Evolutionary conservation across 2,329 filamentous ascomycete genomes (phyloP).

Genomic region (Fusarium mundagurra): DNA sequence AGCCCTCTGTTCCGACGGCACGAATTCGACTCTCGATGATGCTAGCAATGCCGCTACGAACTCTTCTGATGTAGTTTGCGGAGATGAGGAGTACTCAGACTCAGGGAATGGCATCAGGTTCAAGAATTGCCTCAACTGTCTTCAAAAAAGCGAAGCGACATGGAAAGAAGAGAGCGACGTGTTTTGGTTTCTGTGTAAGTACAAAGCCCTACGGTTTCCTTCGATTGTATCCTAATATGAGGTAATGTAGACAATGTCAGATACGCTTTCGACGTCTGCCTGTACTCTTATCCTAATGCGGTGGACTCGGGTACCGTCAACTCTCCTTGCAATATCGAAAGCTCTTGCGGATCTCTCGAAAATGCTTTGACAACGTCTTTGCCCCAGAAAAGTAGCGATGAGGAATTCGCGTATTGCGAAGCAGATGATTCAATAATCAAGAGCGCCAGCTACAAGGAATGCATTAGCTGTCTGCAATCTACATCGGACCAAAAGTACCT

Average conservation of each 20-base stretch:
- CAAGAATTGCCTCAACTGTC: slow-evolving; percentile 57
- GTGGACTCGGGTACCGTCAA: slow-evolving; percentile 45
- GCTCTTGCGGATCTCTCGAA: slow-evolving; percentile 54
- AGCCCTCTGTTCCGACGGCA: too few species aligned
- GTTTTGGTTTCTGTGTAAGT: slow-evolving; percentile 60
- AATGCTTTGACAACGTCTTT: slow-evolving; percentile 44
- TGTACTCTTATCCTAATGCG: slow-evolving; percentile 51
- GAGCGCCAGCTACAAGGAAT: slow-evolving; percentile 47
- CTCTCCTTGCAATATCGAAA: slow-evolving; percentile 56
- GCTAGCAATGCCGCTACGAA: slow-evolving; percentile 49
- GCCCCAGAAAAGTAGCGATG: too few species aligned
- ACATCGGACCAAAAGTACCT: slow-evolving; percentile 55
- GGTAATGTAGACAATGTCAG: slow-evolving; percentile 51
- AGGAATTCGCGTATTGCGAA: slow-evolving; percentile 53
- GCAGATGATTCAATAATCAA: slow-evolving; percentile 50
- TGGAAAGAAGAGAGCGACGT: slow-evolving; percentile 32
- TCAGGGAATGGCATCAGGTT: slow-evolving; percentile 55
- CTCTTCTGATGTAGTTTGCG: slow-evolving; percentile 58
- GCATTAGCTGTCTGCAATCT: slow-evolving; percentile 55
- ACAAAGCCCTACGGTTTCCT: too few species aligned
- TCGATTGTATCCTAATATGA: too few species aligned
- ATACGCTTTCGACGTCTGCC: slow-evolving; percentile 58
- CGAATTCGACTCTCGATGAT: too few species aligned
- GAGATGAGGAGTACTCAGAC: slow-evolving; percentile 52
- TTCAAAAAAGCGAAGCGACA: slow-evolving; percentile 54